Evolutionary conservation across 179 eudicot species (phyloP), one percentile per base, ranked within the genome.

Genomic region (Silene noctiflora): DNA sequence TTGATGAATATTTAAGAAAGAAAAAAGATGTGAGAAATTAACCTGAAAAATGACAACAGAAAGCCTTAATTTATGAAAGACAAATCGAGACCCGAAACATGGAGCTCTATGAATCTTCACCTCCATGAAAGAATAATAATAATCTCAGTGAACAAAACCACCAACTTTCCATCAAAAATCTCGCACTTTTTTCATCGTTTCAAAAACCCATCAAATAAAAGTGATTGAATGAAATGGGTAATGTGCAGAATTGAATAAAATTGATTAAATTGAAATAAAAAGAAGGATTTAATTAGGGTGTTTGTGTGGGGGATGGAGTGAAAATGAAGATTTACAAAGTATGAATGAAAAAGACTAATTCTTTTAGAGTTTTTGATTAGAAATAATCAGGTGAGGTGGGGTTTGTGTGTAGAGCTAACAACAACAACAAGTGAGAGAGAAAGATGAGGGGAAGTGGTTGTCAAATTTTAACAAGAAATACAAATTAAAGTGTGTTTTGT

Each of bases 1-100:
- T 39, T 39, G 42, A 35, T 35, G 42, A 35, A 35, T 35, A 6
- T 2, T 2, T 35, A 3, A 17, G 7, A 19, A 39, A 20, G n/a
- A 44, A 22, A 6, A 46, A 46, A 24, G 8, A 62, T 5, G 12
- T 11, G n/a, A 48, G 44, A 70, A 78, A 68, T 62, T 76, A 78
- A 90, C 97, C 90, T 83, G 25, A 59, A 86, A 59, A 53, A 85
- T 16, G 66, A 89, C 71, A 68, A 81, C 33, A 72, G 82, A 44
- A 39, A 39, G 2, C 11, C 46, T 39, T 39, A 39, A 39, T 39
- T 7, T 39, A 39, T 6, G 46, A 39, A 9, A 39, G 46, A 39
- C 46, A 7, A 39, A 39, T 39, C 11, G 46, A 39, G 46, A 39
- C 11, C 46, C 1, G 11, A 44, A 44, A 44, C 14, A 10, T 11